Conservation (phyloP, 352 stramenopile species). For the Phytophthora pistaciae region DNA sequence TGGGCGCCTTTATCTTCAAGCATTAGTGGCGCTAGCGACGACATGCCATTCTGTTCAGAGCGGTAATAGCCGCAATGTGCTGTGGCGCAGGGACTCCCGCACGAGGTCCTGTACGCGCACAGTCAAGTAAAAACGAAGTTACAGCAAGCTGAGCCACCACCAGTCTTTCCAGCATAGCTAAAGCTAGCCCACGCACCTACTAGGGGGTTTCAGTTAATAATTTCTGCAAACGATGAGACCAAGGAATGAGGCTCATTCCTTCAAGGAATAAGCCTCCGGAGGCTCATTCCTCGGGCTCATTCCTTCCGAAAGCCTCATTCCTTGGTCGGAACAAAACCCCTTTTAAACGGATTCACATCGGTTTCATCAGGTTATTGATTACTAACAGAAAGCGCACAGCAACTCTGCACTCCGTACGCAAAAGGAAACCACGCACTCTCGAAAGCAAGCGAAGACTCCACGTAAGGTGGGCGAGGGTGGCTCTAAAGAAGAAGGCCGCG, state of each 20-base stretch:
- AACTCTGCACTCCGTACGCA: not conserved
- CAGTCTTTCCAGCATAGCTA: no score
- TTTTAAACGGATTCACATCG: not conserved
- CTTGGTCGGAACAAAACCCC: not conserved
- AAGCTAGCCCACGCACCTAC: no score
- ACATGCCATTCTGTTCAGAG: no score
- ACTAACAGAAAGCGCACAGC: slow-evolving; percentile 1
- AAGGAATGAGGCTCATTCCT: not conserved
- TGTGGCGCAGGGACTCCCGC: no score
- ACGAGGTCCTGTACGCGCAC: no score
- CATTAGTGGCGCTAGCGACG: no score
- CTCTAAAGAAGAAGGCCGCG: not conserved
- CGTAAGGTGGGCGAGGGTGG: slow-evolving; percentile 1
- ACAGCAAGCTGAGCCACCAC: no score
- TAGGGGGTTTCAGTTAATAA: no score
- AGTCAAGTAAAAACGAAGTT: no score
- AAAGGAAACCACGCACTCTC: not conserved
- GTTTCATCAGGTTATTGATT: slow-evolving; percentile 6
- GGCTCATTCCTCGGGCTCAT: slow-evolving; percentile 11
- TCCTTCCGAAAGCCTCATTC: slow-evolving; percentile 8
- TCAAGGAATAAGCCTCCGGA: not conserved
- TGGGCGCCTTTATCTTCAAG: no score
- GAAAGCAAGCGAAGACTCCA: slow-evolving; percentile 2
- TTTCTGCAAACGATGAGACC: no score
- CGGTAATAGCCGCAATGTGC: no score